Evolutionary conservation across 2,329 filamentous ascomycete species (phyloP).

Genomic region (Hortaea sp.): DNA sequence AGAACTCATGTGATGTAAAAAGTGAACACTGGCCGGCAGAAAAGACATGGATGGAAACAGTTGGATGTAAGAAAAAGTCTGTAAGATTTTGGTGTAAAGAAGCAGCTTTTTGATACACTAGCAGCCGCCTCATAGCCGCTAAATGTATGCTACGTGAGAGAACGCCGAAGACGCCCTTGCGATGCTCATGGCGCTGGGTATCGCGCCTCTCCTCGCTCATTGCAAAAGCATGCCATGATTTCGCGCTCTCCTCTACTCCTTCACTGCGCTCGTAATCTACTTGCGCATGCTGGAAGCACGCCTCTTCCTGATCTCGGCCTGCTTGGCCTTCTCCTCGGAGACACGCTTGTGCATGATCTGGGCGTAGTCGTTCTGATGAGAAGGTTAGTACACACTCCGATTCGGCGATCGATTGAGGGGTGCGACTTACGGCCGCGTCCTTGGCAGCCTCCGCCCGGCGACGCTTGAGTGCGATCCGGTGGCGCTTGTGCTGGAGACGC

Average conservation of each 20-base stretch:
- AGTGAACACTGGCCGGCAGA: too few species aligned
- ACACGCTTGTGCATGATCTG: slow-evolving; percentile 95
- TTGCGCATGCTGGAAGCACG: slow-evolving; percentile 92
- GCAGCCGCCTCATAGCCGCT: neutral
- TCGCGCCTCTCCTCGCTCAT: slow-evolving; percentile 2
- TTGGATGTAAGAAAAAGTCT: too few species aligned
- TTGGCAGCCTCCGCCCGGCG: slow-evolving; percentile 94
- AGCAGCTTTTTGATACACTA: neutral
- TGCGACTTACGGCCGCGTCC: slow-evolving; percentile 80
- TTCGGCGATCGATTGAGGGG: slow-evolving; percentile 1
- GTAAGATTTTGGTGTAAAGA: neutral
- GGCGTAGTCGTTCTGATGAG: slow-evolving; percentile 80
- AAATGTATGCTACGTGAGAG: neutral
- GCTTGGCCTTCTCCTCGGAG: slow-evolving; percentile 86
- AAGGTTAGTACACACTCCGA: slow-evolving; percentile 2
- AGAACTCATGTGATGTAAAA: too few species aligned
- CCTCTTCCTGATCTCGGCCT: slow-evolving; percentile 92
- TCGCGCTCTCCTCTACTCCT: neutral
- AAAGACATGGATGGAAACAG: too few species aligned
- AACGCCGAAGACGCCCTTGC: slow-evolving; percentile 1
- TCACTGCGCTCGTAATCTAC: slow-evolving; percentile 31
- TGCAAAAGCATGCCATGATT: slow-evolving; percentile 1
- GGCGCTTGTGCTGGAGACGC: slow-evolving; percentile 99
- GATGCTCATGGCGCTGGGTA: slow-evolving; percentile 2
- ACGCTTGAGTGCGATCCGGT: slow-evolving; percentile 95